Conservation (phyloP, 805 yeast species). For the Candida dajiaensis region DNA sequence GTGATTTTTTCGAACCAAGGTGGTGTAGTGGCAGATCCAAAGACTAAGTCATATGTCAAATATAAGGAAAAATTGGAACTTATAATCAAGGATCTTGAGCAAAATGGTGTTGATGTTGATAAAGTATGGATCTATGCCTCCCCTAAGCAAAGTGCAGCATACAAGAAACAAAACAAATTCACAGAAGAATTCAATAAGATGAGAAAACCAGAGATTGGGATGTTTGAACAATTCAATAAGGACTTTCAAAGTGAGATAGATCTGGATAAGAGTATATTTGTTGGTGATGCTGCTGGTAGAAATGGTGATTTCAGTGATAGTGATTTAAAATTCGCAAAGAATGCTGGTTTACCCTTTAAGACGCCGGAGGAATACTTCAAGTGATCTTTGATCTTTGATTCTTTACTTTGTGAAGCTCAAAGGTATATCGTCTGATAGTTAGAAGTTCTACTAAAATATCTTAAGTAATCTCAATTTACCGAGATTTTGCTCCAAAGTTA, state of each 20-base stretch:
- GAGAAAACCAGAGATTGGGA: constrained; percentile 76
- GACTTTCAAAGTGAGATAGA: constrained; percentile 28
- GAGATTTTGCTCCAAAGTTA: too few relatives aligned
- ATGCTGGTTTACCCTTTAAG: constrained; percentile 45
- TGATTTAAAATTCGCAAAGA: constrained; percentile 65
- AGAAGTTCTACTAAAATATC: too few relatives aligned
- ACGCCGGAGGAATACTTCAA: constrained; percentile 69
- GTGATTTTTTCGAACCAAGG: constrained; percentile 89
- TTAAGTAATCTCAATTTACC: too few relatives aligned
- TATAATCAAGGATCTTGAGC: constrained; percentile 28
- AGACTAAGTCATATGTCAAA: constrained; percentile 29
- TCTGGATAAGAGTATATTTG: constrained; percentile 51
- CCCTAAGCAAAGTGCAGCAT: constrained; percentile 43
- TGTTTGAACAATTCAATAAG: constrained; percentile 54
- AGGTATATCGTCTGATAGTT: too few relatives aligned
- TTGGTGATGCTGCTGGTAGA: constrained; percentile 98
- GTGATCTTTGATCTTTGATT: neutral
- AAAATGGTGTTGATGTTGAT: constrained; percentile 18
- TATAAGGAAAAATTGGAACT: constrained; percentile 37
- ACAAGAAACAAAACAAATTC: constrained; percentile 9
- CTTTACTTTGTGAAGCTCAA: too few relatives aligned
- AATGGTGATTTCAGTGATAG: constrained; percentile 70
- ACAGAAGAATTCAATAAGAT: constrained; percentile 23
- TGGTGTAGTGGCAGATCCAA: constrained; percentile 41
- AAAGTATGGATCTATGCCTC: constrained; percentile 55